A percentile compares a stretch with the other conserved stretches of the same genome.
Evolutionary conservation across 306 rosid genomes (phyloP).

Genomic region (Lathyrus tuberosus): DNA sequence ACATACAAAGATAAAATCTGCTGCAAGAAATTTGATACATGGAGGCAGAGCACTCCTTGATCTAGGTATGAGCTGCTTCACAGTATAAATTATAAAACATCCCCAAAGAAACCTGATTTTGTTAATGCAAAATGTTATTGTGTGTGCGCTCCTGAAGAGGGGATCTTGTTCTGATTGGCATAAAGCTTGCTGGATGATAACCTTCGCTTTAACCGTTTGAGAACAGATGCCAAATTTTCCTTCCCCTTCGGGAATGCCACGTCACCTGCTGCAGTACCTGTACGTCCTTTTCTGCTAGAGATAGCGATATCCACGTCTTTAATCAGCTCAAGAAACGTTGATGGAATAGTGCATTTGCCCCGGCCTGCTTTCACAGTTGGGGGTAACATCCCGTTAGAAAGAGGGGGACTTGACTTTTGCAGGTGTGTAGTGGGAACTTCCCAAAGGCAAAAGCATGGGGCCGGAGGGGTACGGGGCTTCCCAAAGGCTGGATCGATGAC

Average conservation of each 20-base stretch:
- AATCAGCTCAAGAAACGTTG: slow-evolving; percentile 60
- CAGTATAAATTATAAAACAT: slow-evolving; percentile 29
- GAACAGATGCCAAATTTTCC: slow-evolving; percentile 86
- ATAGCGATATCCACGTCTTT: slow-evolving; percentile 89
- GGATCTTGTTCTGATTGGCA: slow-evolving; percentile 55
- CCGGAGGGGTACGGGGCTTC: slow-evolving; percentile 71
- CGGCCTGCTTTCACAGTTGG: slow-evolving; percentile 77
- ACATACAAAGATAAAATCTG: slow-evolving; percentile 58
- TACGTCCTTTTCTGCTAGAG: slow-evolving; percentile 82
- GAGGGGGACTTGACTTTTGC: slow-evolving; percentile 72
- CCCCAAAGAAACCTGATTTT: slow-evolving; percentile 25
- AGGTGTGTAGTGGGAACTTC: slow-evolving; percentile 58
- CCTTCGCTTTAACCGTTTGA: slow-evolving; percentile 89
- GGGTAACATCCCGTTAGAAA: slow-evolving; percentile 79
- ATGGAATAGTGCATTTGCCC: slow-evolving; percentile 81
- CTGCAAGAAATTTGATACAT: slow-evolving; percentile 55
- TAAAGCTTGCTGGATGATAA: slow-evolving; percentile 66
- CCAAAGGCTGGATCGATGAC: slow-evolving; percentile 75
- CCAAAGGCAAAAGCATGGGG: slow-evolving; percentile 93
- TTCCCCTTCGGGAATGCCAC: slow-evolving; percentile 97
- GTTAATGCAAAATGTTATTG: slow-evolving; percentile 43
- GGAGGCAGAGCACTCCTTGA: slow-evolving; percentile 37
- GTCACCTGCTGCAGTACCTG: slow-evolving; percentile 93
- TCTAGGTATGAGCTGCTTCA: slow-evolving; percentile 43
- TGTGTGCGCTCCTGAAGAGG: slow-evolving; percentile 52